A percentile compares a stretch with the other conserved stretches of the same genome.
phyloP scores from a whole-genome alignment of 192 early-diverging fungal genomes.

The Dimargaris verticillata region DNA sequence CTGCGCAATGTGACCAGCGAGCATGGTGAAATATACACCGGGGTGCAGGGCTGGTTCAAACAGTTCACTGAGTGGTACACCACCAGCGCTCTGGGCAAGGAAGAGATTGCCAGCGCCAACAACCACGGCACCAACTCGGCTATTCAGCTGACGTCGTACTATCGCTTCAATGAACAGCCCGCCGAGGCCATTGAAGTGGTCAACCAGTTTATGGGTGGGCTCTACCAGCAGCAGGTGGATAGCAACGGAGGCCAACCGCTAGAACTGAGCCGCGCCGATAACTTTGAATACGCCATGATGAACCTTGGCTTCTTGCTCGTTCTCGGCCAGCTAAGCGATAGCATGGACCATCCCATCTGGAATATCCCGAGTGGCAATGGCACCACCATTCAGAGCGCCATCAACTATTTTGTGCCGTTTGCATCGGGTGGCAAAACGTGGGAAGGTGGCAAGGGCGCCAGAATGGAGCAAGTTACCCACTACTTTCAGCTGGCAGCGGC shows the following conservation, averaged over 20 bases:
- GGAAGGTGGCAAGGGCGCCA: neutral
- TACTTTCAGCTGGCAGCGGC: neutral
- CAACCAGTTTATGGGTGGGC: neutral
- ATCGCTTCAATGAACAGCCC: neutral
- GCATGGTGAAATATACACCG: neutral
- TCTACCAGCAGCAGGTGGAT: neutral
- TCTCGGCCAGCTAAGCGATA: neutral
- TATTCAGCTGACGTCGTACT: constrained; percentile 1
- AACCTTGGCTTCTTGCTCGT: neutral
- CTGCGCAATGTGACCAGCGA: neutral
- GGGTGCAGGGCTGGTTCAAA: neutral
- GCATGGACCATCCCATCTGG: neutral
- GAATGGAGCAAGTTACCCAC: neutral
- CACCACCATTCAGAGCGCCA: neutral
- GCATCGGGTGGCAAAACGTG: neutral
- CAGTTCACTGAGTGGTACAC: neutral
- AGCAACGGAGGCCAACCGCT: neutral
- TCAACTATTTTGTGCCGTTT: neutral
- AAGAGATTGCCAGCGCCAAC: neutral
- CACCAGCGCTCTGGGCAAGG: neutral
- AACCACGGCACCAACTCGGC: constrained; percentile 7
- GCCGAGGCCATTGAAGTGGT: neutral
- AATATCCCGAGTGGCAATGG: neutral
- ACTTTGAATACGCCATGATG: constrained; percentile 4
- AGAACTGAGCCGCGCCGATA: neutral